phyloP scores from a whole-genome alignment of 176 grass and related monocot species.

The Lolium multiflorum region DNA sequence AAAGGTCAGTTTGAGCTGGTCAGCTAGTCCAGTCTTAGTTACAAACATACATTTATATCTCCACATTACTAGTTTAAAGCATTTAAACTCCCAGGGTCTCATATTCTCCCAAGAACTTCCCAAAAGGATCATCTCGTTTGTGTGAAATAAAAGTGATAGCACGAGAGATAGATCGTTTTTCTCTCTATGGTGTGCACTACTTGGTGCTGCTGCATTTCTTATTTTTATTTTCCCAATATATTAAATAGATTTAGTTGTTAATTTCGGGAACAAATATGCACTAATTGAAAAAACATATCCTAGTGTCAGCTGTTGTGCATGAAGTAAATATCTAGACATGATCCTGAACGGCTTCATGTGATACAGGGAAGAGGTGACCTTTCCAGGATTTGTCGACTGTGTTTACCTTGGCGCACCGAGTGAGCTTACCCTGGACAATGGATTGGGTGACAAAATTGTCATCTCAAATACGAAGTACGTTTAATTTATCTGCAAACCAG shows the following conservation, averaged over 20 bases:
- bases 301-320: constrained; percentile 18
- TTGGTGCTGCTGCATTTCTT: constrained; percentile 10
- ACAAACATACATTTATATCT: constrained; percentile 14
- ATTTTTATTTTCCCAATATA: neutral
- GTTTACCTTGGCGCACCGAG: constrained; percentile 79
- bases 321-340: neutral
- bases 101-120: neutral
- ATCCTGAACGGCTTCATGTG: constrained; percentile 32
- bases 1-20: constrained; percentile 63
- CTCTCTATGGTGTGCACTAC: neutral
- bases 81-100: neutral
- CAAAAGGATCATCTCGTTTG: neutral
- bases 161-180: neutral
- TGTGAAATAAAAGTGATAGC: neutral
- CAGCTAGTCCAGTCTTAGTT: constrained; percentile 5
- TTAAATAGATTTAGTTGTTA: neutral
- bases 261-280: neutral
- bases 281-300: neutral
- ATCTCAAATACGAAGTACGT: constrained; percentile 78
- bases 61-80: constrained; percentile 32
- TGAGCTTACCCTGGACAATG: constrained; percentile 80
- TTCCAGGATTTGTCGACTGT: constrained; percentile 93
- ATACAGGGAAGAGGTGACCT: constrained; percentile 83
- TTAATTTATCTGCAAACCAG: neutral
- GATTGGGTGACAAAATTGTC: constrained; percentile 85